Evolutionary conservation across 371 early-diverging fungal species (phyloP).

Genomic region (Neoconidiobolus thromboides): DNA sequence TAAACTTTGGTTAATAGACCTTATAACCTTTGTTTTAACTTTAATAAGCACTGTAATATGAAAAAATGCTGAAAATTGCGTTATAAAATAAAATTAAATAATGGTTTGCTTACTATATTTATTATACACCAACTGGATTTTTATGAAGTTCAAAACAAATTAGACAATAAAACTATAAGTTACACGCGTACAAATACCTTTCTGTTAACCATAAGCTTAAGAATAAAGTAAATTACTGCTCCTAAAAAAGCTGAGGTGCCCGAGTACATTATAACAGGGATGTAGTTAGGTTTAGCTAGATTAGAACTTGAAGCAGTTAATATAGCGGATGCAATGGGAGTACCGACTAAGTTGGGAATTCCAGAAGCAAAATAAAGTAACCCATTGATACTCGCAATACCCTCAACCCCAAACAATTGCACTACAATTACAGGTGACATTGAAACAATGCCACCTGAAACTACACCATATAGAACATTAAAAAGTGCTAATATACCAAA

Average conservation of each 20-base stretch:
- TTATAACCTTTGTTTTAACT: too few relatives aligned
- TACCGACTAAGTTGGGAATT: constrained; percentile 20
- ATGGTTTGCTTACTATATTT: too few relatives aligned
- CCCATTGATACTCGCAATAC: constrained; percentile 20
- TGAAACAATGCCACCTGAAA: constrained; percentile 29
- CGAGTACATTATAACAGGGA: constrained; percentile 4
- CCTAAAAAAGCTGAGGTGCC: not conserved
- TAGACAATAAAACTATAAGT: too few relatives aligned
- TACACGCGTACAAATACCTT: too few relatives aligned
- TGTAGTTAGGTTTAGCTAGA: not conserved
- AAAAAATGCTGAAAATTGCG: too few relatives aligned
- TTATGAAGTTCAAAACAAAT: too few relatives aligned
- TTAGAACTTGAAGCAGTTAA: constrained; percentile 6
- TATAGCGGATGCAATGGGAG: constrained; percentile 30
- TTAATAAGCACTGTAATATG: too few relatives aligned
- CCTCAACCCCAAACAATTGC: constrained; percentile 24
- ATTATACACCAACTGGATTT: too few relatives aligned
- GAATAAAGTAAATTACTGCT: too few relatives aligned
- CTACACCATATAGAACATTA: constrained; percentile 32
- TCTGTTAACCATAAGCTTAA: too few relatives aligned
- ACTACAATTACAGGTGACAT: constrained; percentile 22
- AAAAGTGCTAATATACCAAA: constrained; percentile 24
- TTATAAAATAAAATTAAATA: too few relatives aligned
- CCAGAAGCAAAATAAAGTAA: constrained; percentile 18
- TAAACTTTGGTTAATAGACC: too few relatives aligned